Conservation (phyloP, 805 yeast species). For the Peterozyma toletana region DNA sequence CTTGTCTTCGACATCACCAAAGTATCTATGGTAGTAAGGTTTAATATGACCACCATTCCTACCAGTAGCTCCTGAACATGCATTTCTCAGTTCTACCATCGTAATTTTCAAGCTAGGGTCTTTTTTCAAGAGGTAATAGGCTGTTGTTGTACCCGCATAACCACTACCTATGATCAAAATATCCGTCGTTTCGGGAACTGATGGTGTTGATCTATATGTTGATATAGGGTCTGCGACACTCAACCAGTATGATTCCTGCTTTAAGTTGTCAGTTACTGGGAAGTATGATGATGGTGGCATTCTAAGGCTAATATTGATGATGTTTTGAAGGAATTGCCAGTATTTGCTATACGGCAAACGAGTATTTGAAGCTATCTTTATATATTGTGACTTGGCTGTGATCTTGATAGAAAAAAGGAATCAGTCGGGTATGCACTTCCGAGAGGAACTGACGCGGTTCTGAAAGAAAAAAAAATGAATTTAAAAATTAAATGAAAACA, state of each 20-base stretch:
- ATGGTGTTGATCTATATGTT: constrained; percentile 14
- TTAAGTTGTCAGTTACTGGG: constrained; percentile 12
- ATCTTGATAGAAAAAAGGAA: no score
- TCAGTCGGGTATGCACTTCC: no score
- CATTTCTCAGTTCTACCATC: constrained; percentile 33
- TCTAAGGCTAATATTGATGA: no score
- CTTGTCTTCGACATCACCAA: constrained; percentile 6
- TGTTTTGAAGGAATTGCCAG: no score
- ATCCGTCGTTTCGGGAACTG: constrained; percentile 29
- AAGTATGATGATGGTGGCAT: constrained; percentile 6
- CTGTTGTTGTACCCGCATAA: constrained; percentile 34
- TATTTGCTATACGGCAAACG: no score
- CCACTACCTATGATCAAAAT: constrained; percentile 38
- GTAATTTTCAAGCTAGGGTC: constrained; percentile 10
- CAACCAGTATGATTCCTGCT: constrained; percentile 16
- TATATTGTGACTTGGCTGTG: no score
- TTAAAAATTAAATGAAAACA: no score
- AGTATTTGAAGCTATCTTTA: no score
- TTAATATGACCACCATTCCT: constrained; percentile 39
- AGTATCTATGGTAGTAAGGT: constrained; percentile 20
- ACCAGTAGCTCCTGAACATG: constrained; percentile 35
- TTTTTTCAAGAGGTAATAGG: constrained; percentile 24
- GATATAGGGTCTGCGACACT: constrained; percentile 13
- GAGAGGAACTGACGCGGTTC: no score
- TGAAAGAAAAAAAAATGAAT: no score